phyloP scores from a whole-genome alignment of 805 yeast species.

The Cyberlindnera xylosilytica region DNA sequence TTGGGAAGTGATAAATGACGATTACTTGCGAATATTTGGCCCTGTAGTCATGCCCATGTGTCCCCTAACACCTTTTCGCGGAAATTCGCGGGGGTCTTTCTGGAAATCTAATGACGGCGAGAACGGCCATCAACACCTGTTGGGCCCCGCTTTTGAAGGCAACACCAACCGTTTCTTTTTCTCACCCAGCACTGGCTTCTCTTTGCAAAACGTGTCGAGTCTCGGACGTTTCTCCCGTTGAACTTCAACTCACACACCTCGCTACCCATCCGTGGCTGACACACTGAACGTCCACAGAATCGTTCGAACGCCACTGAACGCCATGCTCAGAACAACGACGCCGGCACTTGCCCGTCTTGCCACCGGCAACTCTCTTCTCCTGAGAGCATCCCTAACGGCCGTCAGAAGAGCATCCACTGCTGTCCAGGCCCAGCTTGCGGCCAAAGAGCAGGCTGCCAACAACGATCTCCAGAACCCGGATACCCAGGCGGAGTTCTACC shows the following conservation, averaged over 20 bases:
- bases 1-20: neutral
- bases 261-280: too few species aligned
- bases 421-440: slow-evolving; percentile 40
- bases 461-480: slow-evolving; percentile 61
- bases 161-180: neutral
- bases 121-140: neutral
- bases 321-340: slow-evolving; percentile 11
- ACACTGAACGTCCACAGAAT: neutral
- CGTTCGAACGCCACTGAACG: slow-evolving; percentile 8
- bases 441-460: slow-evolving; percentile 85
- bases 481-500: slow-evolving; percentile 82
- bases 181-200: too few species aligned
- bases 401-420: slow-evolving; percentile 25
- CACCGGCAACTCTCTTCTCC: slow-evolving; percentile 1
- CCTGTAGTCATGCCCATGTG: neutral
- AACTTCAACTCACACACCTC: too few species aligned
- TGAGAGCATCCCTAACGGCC: slow-evolving; percentile 9
- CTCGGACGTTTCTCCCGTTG: too few species aligned
- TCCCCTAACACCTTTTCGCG: neutral
- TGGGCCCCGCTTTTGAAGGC: neutral
- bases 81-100: too few species aligned
- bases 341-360: slow-evolving; percentile 9
- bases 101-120: neutral
- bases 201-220: too few species aligned
- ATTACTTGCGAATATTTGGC: neutral